Base-by-base conservation (phyloP, 169 alveolate species). In the Plasmodium gaboni region DNA sequence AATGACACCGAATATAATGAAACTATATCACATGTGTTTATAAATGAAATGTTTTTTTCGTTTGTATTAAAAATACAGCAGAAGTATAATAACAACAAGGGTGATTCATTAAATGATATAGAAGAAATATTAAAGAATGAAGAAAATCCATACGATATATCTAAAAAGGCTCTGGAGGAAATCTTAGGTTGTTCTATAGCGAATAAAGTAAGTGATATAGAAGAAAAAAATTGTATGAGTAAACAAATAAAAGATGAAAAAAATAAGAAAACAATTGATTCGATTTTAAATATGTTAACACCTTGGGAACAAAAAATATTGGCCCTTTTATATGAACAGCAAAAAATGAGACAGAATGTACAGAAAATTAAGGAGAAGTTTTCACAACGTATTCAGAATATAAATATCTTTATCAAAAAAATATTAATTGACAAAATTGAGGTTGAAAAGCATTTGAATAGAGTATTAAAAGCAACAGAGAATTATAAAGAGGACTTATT, bases 241-340 rank as follows among this genome's bases (percentile, higher is more conserved):
- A 86, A 86, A 53, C 42, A 67, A 89, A 42, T 59, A 71, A 88
- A 83, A 55, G 96, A 93, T 59, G 93, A 80, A 61, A 89, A 86
- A 61, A 83, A 53, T 48, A 86, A 87, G 38, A 74, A 88, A 57
- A 89, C 92, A 0, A 74, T 91, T 1, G 95, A 93, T 28, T 87
- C 94, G 15, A 87, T 93, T 68, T 69, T 93, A 78, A 74, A 70
- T 32, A 51, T 93, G 74, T 92, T 93, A 12, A 85, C 94, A 0
- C 96, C 96, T 7, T 93, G 96, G 96, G 96, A 93, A 68, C 95
- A 92, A 76, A 90, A 93, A 76, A 92, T 93, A 87, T 87, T 93
- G 67, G 96, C 96, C 4, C 87, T 93, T 17, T 78, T 93, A 60
- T 93, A 93, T 70, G 96, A 93, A 76, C 96, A 93, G 80, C 95